Evolutionary conservation across 106 monocot genomes (phyloP).

Genomic region (Dioscorea alata): DNA sequence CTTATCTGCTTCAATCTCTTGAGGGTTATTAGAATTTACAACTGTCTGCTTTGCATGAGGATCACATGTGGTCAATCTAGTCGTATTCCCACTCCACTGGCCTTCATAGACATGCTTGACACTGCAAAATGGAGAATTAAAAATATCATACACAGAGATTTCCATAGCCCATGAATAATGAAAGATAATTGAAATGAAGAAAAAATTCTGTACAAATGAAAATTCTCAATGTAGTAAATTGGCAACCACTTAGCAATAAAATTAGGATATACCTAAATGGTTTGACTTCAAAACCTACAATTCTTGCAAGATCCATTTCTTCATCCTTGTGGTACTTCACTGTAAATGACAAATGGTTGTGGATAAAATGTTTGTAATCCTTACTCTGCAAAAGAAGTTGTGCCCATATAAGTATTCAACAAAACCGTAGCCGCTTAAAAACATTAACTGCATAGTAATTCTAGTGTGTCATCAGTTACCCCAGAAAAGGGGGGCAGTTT

Average conservation of each 20-base stretch:
- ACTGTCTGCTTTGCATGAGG: conserved; percentile 76
- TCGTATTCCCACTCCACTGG: conserved; percentile 70
- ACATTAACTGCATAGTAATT: neutral
- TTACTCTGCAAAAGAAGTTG: conserved; percentile 41
- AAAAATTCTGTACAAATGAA: too few species aligned
- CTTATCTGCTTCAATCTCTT: conserved; percentile 67
- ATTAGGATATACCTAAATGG: conserved; percentile 57
- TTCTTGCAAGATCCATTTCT: conserved; percentile 64
- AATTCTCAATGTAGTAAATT: too few species aligned
- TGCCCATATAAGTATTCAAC: too few species aligned
- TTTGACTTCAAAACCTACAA: conserved; percentile 93
- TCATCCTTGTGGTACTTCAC: conserved; percentile 92
- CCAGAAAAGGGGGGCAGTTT: conserved; percentile 68
- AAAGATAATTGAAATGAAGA: too few species aligned
- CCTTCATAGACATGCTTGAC: conserved; percentile 83
- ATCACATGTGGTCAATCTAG: conserved; percentile 70
- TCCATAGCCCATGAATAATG: too few species aligned
- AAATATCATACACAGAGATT: neutral
- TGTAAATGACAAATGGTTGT: conserved; percentile 87
- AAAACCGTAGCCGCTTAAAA: neutral
- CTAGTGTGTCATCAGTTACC: conserved; percentile 25
- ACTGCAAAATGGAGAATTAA: conserved; percentile 24
- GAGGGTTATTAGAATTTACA: conserved; percentile 69
- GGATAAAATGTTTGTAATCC: conserved; percentile 71
- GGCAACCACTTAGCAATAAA: neutral